A percentile compares a stretch with the other conserved stretches of the same genome.
Evolutionary conservation across 2,329 filamentous ascomycete genomes (phyloP).

Genomic region (Fulvia fulva): DNA sequence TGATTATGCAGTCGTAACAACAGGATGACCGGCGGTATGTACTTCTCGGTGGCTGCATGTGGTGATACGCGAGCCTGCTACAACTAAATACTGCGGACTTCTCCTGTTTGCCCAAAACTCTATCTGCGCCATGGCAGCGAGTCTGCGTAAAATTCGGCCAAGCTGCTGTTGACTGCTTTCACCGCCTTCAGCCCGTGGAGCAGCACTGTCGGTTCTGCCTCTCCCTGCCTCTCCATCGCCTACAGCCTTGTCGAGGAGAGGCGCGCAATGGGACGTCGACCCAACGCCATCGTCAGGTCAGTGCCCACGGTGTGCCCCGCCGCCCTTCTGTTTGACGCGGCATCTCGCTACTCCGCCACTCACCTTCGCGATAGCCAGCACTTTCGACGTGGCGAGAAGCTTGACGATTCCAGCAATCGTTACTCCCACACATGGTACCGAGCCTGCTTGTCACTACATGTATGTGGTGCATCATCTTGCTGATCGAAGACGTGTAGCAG

Average conservation of each 20-base stretch:
- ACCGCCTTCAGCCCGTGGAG: neutral
- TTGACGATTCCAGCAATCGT: conserved; percentile 84
- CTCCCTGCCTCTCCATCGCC: neutral
- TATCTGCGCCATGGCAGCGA: neutral
- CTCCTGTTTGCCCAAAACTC: neutral
- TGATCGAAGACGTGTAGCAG: conserved; percentile 4
- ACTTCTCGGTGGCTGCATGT: neutral
- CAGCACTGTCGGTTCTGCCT: neutral
- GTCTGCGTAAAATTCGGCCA: neutral
- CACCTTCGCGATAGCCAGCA: conserved; percentile 57
- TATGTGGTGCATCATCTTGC: neutral
- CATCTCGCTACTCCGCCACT: neutral
- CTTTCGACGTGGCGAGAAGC: conserved; percentile 80
- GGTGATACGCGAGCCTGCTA: neutral
- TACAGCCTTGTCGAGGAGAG: neutral
- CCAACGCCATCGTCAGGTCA: conserved; percentile 2
- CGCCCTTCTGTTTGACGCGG: too few species aligned
- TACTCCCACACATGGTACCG: conserved; percentile 76
- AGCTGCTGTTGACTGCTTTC: neutral
- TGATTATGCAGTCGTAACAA: neutral
- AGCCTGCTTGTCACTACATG: neutral
- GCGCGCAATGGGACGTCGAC: conserved; percentile 1
- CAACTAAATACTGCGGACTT: neutral
- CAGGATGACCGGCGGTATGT: neutral
- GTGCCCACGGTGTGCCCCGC: neutral